Evolutionary conservation across 306 rosid genomes (phyloP).

Genomic region (Begonia loranthoides): DNA sequence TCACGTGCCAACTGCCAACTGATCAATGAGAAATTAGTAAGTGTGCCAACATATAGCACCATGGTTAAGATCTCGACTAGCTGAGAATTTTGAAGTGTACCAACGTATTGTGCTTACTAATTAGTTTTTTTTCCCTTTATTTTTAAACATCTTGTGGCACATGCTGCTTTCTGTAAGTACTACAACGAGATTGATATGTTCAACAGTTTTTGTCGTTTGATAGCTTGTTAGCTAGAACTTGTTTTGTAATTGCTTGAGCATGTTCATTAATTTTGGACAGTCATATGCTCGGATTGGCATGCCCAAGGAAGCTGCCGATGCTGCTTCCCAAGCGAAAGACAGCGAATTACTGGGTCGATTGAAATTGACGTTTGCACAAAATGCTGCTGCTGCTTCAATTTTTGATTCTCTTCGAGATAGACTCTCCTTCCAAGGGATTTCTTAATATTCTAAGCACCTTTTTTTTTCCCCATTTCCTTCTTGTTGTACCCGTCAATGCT

Average conservation of each 20-base stretch:
- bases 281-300: constrained; percentile 88
- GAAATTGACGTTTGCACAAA: constrained; percentile 68
- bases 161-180: too few species aligned
- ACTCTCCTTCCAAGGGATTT: constrained; percentile 64
- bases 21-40: too few species aligned
- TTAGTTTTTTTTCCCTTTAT: too few species aligned
- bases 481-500: background rate
- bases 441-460: constrained; percentile 12
- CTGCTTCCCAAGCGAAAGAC: constrained; percentile 92
- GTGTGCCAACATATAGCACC: too few species aligned
- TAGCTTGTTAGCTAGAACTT: too few species aligned
- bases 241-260: background rate
- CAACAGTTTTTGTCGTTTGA: too few species aligned
- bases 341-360: constrained; percentile 91
- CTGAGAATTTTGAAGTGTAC: too few species aligned
- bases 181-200: too few species aligned
- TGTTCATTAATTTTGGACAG: constrained; percentile 25
- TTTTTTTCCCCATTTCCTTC: background rate
- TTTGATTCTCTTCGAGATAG: constrained; percentile 87
- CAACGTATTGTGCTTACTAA: too few species aligned
- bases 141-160: too few species aligned
- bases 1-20: too few species aligned
- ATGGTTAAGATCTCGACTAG: too few species aligned
- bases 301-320: constrained; percentile 98
- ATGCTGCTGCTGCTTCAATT: constrained; percentile 65